Evolutionary conservation across 495 filamentous ascomycete species (phyloP), one percentile per base, ranked within the genome.

Genomic region (Aspergillus campestris): DNA sequence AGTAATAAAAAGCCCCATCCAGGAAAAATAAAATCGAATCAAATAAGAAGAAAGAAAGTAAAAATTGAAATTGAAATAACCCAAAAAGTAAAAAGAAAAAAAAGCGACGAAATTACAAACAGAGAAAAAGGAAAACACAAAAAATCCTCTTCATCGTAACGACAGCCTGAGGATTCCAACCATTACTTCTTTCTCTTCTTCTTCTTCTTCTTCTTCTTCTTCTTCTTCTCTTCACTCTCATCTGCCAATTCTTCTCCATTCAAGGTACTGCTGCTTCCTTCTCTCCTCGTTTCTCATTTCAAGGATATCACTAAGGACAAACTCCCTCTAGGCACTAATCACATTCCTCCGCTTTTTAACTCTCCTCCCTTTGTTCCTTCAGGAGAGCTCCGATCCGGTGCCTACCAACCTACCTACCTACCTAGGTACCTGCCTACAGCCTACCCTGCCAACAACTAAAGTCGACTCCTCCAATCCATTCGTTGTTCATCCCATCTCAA

Each of bases 121-220:
- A 58, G 52, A 69, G 64, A 43, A 67, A 67, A 67, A 67, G 52
- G 53, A 67, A 69, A 69, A 67, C 64, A 69, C 49, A 50, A 38
- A 41, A 50, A 56, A 59, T 50, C 38, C 18, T 29, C 41, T 28
- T 47, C 36, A 34, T 2, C 18, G 18, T n/a, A 24, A 1, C 2
- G 18, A 24, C 18, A 24, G 18, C 18, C 18, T 24, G 18, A 24
- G 18, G 18, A 24, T 24, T 4, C 1, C 4, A 24, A 24, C 18
- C 18, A 24, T 24, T 24, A 34, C 42, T 38, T 50, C 29, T 41
- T 45, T 38, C 42, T 44, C 39, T 31, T 34, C 33, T 35, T 47
- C 42, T 38, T 35, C 44, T 43, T 49, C 38, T 39, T 44, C 28
- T 15, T 39, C 18, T 33, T 49, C 34, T 35, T 35, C 30, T 34